Evolutionary conservation across 306 rosid species (phyloP), one percentile per base, ranked within the genome.

Genomic region (Acacia melanoxylon): DNA sequence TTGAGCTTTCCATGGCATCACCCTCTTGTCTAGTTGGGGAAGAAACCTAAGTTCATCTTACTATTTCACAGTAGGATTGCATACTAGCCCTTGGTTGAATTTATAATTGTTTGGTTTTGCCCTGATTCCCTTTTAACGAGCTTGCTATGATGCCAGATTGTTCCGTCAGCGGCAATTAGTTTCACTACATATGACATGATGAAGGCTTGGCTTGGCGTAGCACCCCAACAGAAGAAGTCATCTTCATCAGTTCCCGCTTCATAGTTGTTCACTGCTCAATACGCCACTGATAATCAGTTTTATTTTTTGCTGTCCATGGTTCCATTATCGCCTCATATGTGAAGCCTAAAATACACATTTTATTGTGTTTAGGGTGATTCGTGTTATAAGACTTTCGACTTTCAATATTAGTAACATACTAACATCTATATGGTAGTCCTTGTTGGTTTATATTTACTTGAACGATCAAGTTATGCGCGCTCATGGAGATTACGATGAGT

Each of bases 141-240:
- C 51, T 48, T 62, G 85, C 46, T 16, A 15, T 87, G 77, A 61
- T 68, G 61, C 13, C 93, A 95, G 99, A 93, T 93, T 83, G 98
- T 95, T 86, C 99, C 99, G 27, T 91, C 98, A 24, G 98, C 93
- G 52, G 99, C 99, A 46, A 89, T 95, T 58, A 91, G 98, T 73
- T 95, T 95, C 90, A 87, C 97, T 4, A 88, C 94, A 49, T 92
- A 95, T 48, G 98, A 95, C 87, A 79, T 82, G 78, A 85, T 88
- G 94, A 95, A 95, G 91, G 72, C 73, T 69, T 92, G 97, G 97
- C 98, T 95, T 73, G 90, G 82, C 72, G 17, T 93, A 70, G 90
- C 91, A 2, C 94, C 95, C 61, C 95, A 87, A 45, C 95, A 83
- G 84, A 93, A 84, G 86, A 93, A 84, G 86, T 79, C 97, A 86